Evolutionary conservation across 169 alveolate genomes (phyloP).

Genomic region (Plasmodium relictum): DNA sequence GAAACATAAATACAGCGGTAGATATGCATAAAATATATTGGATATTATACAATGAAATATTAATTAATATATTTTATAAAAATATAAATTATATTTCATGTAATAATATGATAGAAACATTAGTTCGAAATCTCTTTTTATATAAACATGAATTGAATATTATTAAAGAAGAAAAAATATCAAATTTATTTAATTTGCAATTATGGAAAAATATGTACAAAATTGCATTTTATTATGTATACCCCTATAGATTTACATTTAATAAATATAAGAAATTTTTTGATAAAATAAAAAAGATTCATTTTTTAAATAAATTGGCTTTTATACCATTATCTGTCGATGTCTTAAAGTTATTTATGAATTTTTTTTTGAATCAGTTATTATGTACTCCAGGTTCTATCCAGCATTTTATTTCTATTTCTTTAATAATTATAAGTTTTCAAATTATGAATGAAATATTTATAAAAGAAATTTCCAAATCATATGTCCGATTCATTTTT

Average conservation of each 20-base stretch:
- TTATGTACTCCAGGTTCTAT: slow-evolving; percentile 35
- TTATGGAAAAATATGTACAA: slow-evolving; percentile 57
- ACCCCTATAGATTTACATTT: slow-evolving; percentile 65
- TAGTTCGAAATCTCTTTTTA: slow-evolving; percentile 46
- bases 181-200: slow-evolving; percentile 43
- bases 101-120: slow-evolving; percentile 38
- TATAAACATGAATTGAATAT: slow-evolving; percentile 48
- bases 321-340: slow-evolving; percentile 48
- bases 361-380: slow-evolving; percentile 40
- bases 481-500: slow-evolving; percentile 56
- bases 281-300: slow-evolving; percentile 39
- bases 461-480: slow-evolving; percentile 59
- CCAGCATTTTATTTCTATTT: slow-evolving; percentile 62
- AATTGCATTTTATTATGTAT: slow-evolving; percentile 48
- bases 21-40: slow-evolving; percentile 57
- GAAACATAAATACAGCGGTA: slow-evolving; percentile 60
- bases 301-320: slow-evolving; percentile 46
- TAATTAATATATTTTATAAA: slow-evolving; percentile 40
- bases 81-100: slow-evolving; percentile 64
- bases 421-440: slow-evolving; percentile 38
- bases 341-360: slow-evolving; percentile 47
- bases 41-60: slow-evolving; percentile 65
- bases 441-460: slow-evolving; percentile 71
- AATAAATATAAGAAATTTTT: slow-evolving; percentile 44
- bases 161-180: slow-evolving; percentile 27